Evolutionary conservation across 2,329 filamentous ascomycete genomes (phyloP), one percentile per base, ranked within the genome.

Genomic region (Colletotrichum tabaci): DNA sequence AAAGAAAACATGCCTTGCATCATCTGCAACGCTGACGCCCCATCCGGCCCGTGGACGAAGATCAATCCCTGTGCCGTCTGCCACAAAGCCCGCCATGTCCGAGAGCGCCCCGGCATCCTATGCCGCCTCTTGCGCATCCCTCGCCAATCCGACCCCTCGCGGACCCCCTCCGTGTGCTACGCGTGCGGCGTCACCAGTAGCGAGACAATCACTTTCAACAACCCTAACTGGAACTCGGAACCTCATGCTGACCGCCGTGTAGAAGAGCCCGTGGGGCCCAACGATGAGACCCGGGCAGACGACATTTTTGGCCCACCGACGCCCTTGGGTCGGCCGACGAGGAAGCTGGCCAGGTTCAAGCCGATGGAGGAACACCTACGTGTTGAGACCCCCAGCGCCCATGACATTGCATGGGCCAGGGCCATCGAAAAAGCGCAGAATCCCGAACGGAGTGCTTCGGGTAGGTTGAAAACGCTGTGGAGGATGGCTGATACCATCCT

Each of bases 111-210:
- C 44, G 13, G 50, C 53, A 12, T 44, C 52, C 23, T 30, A 23
- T 50, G 35, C 21, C 53, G 60, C 15, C 30, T 69, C 18, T 13
- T 35, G 3, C 15, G 46, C 53, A 9, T 35, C 3, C 12, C 67
- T 23, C 40, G n/a, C 23, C 46, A 15, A 13, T 30, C 16, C 23
- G 18, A 18, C 15, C 46, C 35, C n/a, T 4, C 30, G 15, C 16
- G 18, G 2, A 16, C n/a, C 7, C 46, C 21, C 12, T 61, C 65
- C 40, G 50, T 64, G 13, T 72, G 65, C 40, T 55, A 21, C 26
- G 58, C 21, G 5, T 71, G 68, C 56, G 58, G 58, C 46, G 16
- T 12, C 10, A 15, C 38, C 4, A 65, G 68, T 18, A 30, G 58
- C 13, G 23, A 38, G 15, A 35, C 15, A 4, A 12, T 57, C 7